These are phyloP conservation scores for Termitomyces sp. DNA, from an alignment of 768 basidiomycete genomes.

Conservation along the genomic window DNA sequence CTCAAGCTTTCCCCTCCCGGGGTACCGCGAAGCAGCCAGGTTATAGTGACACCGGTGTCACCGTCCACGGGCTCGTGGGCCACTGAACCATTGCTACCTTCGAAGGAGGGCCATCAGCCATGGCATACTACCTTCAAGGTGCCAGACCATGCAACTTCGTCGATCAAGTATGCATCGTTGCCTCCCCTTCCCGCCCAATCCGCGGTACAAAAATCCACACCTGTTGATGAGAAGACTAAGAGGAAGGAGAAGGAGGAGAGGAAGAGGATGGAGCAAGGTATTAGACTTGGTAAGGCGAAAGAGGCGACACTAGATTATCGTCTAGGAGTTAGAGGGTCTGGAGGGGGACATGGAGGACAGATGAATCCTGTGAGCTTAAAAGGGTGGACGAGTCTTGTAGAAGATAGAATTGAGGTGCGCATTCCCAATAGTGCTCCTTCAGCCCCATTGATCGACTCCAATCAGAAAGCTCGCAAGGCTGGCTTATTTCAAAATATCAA, in stretches of 20 bases:
- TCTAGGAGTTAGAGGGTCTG: slow-evolving; percentile 42
- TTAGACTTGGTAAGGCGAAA: slow-evolving; percentile 52
- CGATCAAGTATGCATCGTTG: slow-evolving; percentile 48
- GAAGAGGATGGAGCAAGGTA: slow-evolving; percentile 48
- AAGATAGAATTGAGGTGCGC: slow-evolving; percentile 74
- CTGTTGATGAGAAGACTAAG: slow-evolving; percentile 30
- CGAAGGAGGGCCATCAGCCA: slow-evolving; percentile 51
- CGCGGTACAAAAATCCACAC: background rate
- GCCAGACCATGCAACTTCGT: slow-evolving; percentile 48
- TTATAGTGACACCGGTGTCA: slow-evolving; percentile 6
- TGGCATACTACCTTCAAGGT: slow-evolving; percentile 67
- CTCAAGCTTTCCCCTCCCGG: slow-evolving; percentile 44
- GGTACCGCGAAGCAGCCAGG: slow-evolving; percentile 20
- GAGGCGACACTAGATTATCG: slow-evolving; percentile 77
- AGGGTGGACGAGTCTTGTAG: slow-evolving; percentile 71
- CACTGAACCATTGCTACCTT: slow-evolving; percentile 47
- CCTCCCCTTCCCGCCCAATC: slow-evolving; percentile 21
- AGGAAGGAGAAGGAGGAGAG: slow-evolving; percentile 42
- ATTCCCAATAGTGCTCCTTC: background rate
- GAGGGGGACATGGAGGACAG: slow-evolving; percentile 16
- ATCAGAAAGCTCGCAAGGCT: slow-evolving; percentile 55
- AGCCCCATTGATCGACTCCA: background rate
- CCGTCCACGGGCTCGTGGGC: slow-evolving; percentile 37
- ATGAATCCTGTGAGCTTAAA: slow-evolving; percentile 59
- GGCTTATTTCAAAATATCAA: slow-evolving; percentile 70